Base-by-base conservation (phyloP, 805 yeast species). In the Saccharomyces cerevisiae region DNA sequence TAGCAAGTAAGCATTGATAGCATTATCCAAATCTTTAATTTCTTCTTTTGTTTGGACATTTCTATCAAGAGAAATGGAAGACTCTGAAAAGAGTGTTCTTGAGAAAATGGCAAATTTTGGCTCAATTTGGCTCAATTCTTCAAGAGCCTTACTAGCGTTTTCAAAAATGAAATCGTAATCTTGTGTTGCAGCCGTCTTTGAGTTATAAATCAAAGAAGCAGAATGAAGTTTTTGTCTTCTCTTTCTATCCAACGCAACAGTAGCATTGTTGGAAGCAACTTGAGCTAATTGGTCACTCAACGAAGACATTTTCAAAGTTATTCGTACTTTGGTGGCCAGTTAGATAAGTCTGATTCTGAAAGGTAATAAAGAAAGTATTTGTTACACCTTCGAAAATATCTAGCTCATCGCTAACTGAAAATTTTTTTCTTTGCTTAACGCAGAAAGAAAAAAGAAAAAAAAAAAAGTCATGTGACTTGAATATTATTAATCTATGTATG, bases 151-250 rank as follows among this genome's bases (percentile, higher is more conserved):
- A 6, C 79, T 63, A 2, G 94, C 85, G 53, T 80, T 80, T 51
- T 83, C 79, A 65, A 78, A 87, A 55, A 94, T 83, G 48, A 85
- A 77, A 61, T 90, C 97, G 64, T 81, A 91, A 69, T 94, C 99
- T 73, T 94, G 98, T 36, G 91, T 80, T n/a, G 95, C 88, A 17
- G 99, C 99, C 57, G 82, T 83, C 62, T 85, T 83, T 9, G 96
- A 78, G 47, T 89, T 95, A 69, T 85, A 91, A 28, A 94, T 79
- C 59, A 94, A 80, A 49, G 99, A 94, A 43, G 89, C 84, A 41
- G 96, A 83, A 67, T 94, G 99, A 55, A 90, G 74, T 70, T 86
- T 87, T 58, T 90, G 88, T 69, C 97, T 79, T 62, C 81, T 78
- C 70, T 90, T 90, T 69, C 97, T 81, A 68, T 92, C 97, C 58